Conservation (phyloP, 768 basidiomycete species). For the Russula sp. region DNA sequence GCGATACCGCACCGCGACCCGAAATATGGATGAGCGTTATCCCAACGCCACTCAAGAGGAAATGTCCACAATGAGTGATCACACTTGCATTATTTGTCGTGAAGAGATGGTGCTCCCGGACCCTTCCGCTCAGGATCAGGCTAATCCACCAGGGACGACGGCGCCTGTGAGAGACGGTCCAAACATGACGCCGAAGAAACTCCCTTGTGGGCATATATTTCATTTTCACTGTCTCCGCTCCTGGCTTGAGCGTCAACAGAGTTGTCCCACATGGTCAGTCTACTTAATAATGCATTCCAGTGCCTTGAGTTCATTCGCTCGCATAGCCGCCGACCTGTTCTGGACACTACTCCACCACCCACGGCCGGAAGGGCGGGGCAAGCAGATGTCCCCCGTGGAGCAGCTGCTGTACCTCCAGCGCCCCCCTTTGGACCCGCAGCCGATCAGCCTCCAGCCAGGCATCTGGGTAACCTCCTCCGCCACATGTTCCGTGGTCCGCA, state of each 20-base stretch:
- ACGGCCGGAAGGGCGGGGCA: slow-evolving; percentile 16
- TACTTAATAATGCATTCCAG: slow-evolving; percentile 2
- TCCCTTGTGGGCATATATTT: slow-evolving; percentile 96
- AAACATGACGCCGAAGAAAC: slow-evolving; percentile 93
- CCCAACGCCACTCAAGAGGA: slow-evolving; percentile 89
- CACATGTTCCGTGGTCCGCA: slow-evolving; percentile 19
- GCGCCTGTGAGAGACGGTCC: slow-evolving; percentile 52
- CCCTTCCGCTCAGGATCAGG: slow-evolving; percentile 22
- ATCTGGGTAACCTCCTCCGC: slow-evolving; percentile 26
- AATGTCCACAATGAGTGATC: slow-evolving; percentile 72
- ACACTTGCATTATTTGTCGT: slow-evolving; percentile 95
- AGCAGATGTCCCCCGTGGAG: slow-evolving; percentile 18
- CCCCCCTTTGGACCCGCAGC: slow-evolving; percentile 33
- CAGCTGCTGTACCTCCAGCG: slow-evolving; percentile 28
- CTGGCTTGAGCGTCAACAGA: slow-evolving; percentile 98
- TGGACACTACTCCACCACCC: slow-evolving; percentile 14
- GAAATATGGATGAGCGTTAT: slow-evolving; percentile 94
- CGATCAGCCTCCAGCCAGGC: slow-evolving; percentile 33
- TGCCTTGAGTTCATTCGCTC: slow-evolving; percentile 9
- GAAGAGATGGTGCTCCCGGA: slow-evolving; percentile 76
- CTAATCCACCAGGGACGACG: slow-evolving; percentile 24
- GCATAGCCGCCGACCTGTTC: slow-evolving; percentile 24
- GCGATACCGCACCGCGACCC: slow-evolving; percentile 88
- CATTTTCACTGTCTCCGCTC: slow-evolving; percentile 96
- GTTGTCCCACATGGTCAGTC: slow-evolving; percentile 93